phyloP scores from a whole-genome alignment of 192 early-diverging fungal genomes.

The Lobosporangium transversale region DNA sequence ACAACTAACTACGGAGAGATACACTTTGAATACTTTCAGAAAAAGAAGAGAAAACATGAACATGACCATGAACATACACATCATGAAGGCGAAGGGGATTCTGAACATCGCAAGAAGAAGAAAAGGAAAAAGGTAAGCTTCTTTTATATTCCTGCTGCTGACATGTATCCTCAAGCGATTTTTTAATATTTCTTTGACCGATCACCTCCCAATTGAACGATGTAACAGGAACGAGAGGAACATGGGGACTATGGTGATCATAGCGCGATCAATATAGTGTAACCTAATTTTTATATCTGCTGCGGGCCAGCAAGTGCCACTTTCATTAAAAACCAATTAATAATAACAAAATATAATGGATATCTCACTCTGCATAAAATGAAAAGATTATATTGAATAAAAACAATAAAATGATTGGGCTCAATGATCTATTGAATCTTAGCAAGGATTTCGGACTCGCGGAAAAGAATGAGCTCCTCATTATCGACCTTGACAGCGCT shows the following conservation, averaged over 20 bases:
- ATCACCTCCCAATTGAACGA: too few relatives aligned
- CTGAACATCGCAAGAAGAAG: slow-evolving; percentile 52
- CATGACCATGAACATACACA: slow-evolving; percentile 49
- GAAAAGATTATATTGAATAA: too few relatives aligned
- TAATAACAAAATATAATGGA: slow-evolving; percentile 6
- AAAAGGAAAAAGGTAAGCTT: slow-evolving; percentile 53
- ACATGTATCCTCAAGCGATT: too few relatives aligned
- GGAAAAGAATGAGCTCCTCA: slow-evolving; percentile 93
- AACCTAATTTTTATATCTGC: neutral
- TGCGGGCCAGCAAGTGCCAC: slow-evolving; percentile 1
- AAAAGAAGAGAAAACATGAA: slow-evolving; percentile 55
- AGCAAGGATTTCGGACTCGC: slow-evolving; percentile 93
- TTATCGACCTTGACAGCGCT: slow-evolving; percentile 89
- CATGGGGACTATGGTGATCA: slow-evolving; percentile 25
- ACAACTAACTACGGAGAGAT: too few relatives aligned
- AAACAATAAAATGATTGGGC: too few relatives aligned
- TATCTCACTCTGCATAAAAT: too few relatives aligned
- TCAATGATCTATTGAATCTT: slow-evolving; percentile 80
- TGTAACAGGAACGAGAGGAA: slow-evolving; percentile 39
- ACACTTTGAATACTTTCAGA: too few relatives aligned
- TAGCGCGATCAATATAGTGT: slow-evolving; percentile 19
- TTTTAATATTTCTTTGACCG: too few relatives aligned
- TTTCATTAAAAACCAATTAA: neutral
- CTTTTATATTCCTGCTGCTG: neutral
- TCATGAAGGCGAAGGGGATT: slow-evolving; percentile 49